Base-by-base conservation (phyloP, 192 early-diverging fungal species). In the Ramicandelaber brevisporus region DNA sequence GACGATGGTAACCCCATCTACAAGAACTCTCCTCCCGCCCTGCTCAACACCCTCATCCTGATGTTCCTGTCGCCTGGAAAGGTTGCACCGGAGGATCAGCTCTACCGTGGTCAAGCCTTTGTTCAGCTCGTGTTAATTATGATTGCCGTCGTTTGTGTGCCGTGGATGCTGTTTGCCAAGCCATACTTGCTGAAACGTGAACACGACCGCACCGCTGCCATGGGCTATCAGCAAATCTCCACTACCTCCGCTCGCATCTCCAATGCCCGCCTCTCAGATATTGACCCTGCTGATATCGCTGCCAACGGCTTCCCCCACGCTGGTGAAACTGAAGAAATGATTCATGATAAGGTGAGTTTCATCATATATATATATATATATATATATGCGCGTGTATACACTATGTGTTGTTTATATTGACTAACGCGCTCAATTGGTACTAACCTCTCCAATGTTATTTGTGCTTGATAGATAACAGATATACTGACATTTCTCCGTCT, bases 21-120 rank as follows among this genome's bases (percentile, higher is more conserved):
- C 17, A 48, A 52, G 33, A 64, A 79, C 53, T 57, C 76, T 20
- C 77, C 90, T 2, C 93, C 93, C 13, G 78, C 79, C 22, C 53
- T 99, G 50, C 61, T 99, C 18, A 99, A 99, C 66, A 90, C 80
- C 40, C 65, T 99, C 37, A 99, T 99, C 47, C 93, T 89, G 56
- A 99, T 99, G 93, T 86, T 99, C 57, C 53, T 99, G 37, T 66
- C 70, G 17, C 93, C 93, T 5, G 93, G 93, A 14, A 52, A 22
- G 16, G 70, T 93, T 14, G 41, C 36, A 11, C 56, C 65, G 14
- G 48, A 46, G 14, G 73, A 79, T 22, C 59, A 56, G 34, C 57
- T 99, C 25, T 99, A 68, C 46, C 40, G 68, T 12, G 88, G 88
- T 26, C 93, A 99, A 63, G 72, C 57, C 5, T 48, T 50, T 29